phyloP scores from a whole-genome alignment of 192 early-diverging fungal species.

The Geosiphon pyriformis region DNA sequence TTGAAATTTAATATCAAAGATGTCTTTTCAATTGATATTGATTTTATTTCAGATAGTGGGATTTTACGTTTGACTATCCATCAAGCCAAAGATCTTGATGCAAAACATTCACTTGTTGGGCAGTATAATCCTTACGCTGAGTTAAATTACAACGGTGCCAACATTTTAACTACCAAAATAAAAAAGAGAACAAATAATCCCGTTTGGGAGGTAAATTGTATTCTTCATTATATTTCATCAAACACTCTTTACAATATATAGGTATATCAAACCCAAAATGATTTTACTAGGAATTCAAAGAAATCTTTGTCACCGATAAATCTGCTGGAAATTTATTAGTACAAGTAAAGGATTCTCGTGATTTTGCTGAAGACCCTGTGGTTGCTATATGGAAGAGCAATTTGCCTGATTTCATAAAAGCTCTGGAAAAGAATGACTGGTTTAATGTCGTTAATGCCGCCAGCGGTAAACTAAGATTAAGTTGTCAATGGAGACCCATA shows the following conservation, averaged over 20 bases:
- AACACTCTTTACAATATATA: background rate
- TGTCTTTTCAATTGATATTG: conserved; percentile 4
- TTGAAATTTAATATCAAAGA: background rate
- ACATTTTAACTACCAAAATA: conserved; percentile 51
- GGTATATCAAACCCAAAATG: background rate
- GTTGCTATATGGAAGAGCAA: conserved; percentile 3
- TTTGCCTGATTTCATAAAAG: conserved; percentile 19
- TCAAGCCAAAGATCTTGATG: conserved; percentile 62
- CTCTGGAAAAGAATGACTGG: conserved; percentile 26
- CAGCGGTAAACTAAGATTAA: conserved; percentile 27
- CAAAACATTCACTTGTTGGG: conserved; percentile 34
- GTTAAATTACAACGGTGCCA: conserved; percentile 48
- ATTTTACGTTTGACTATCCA: conserved; percentile 62
- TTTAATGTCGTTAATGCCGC: conserved; percentile 24
- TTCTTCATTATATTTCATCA: background rate
- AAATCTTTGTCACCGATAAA: conserved; percentile 68
- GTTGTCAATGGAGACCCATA: conserved; percentile 62
- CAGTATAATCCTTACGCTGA: conserved; percentile 46
- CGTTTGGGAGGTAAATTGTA: conserved; percentile 19
- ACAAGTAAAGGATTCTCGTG: conserved; percentile 48
- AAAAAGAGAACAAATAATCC: conserved; percentile 61
- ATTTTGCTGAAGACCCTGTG: conserved; percentile 6
- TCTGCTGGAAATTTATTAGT: conserved; percentile 51
- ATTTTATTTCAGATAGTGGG: conserved; percentile 47
- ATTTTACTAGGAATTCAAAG: conserved; percentile 40